phyloP scores from a whole-genome alignment of 305 asterid genomes.

The Euphrasia arctica region DNA sequence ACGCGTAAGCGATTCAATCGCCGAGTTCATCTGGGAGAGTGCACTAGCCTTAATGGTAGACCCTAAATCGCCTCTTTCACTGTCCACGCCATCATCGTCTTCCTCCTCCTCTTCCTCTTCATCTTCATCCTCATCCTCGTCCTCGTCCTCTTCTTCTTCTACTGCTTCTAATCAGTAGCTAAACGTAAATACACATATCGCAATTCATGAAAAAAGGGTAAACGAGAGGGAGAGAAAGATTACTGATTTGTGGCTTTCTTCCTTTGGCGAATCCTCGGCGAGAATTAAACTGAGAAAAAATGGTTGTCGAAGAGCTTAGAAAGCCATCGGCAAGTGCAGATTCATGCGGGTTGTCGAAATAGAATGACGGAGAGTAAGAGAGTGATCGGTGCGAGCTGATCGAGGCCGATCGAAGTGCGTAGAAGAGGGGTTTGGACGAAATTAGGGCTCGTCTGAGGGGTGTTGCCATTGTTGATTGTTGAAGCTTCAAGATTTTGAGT shows the following conservation, averaged over 20 bases:
- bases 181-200: background rate
- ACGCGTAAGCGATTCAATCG: constrained; percentile 78
- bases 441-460: constrained; percentile 52
- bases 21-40: constrained; percentile 72
- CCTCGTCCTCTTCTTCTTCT: constrained; percentile 36
- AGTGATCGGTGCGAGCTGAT: constrained; percentile 30
- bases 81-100: constrained; percentile 39
- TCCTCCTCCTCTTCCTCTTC: constrained; percentile 43
- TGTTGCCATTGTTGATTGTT: constrained; percentile 48
- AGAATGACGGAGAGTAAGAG: constrained; percentile 29
- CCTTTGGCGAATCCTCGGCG: constrained; percentile 79
- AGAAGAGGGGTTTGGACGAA: constrained; percentile 34
- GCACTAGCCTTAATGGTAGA: constrained; percentile 50
- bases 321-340: constrained; percentile 27
- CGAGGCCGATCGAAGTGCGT: constrained; percentile 43
- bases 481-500: no score
- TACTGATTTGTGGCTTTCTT: constrained; percentile 61
- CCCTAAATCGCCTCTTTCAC: constrained; percentile 42
- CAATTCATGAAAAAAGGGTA: background rate
- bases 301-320: constrained; percentile 25
- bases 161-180: background rate
- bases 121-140: constrained; percentile 35
- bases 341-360: constrained; percentile 28
- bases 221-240: background rate
- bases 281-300: constrained; percentile 26